phyloP scores from a whole-genome alignment of 495 filamentous ascomycete genomes.

The Neurospora sp. region DNA sequence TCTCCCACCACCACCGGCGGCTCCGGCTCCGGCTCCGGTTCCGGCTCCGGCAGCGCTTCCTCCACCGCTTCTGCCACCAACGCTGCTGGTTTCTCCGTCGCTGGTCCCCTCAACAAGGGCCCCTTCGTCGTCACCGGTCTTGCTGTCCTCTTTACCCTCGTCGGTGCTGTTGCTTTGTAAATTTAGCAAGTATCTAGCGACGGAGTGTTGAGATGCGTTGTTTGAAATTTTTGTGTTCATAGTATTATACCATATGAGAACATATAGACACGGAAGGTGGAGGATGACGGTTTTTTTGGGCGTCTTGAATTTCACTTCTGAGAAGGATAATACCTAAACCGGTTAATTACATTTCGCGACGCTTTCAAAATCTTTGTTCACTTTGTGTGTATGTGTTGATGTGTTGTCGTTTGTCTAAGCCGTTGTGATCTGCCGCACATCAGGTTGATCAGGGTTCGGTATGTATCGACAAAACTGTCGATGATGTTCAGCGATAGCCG shows the following conservation, averaged over 20 bases:
- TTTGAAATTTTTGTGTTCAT: background rate
- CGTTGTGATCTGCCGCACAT: background rate
- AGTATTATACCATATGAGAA: background rate
- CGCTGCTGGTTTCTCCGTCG: conserved; percentile 30
- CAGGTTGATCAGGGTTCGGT: background rate
- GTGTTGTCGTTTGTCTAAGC: background rate
- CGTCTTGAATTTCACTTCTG: background rate
- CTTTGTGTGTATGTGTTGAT: background rate
- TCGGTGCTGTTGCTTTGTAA: conserved; percentile 59
- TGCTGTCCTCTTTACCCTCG: conserved; percentile 49
- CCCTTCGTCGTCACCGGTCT: conserved; percentile 46
- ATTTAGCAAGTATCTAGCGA: too few species aligned
- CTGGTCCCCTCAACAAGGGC: conserved; percentile 38
- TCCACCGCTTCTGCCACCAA: conserved; percentile 23
- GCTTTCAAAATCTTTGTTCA: background rate
- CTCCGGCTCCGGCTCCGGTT: conserved; percentile 42
- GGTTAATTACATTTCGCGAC: background rate
- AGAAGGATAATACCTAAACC: background rate
- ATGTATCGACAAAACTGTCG: background rate
- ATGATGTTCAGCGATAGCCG: background rate
- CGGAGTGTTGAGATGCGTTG: background rate
- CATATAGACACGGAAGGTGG: background rate
- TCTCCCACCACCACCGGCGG: conserved; percentile 23
- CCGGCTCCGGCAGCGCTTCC: conserved; percentile 48
- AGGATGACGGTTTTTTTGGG: background rate